Percentiles rank a stretch among this genome's conserved stretches.
phyloP scores from a whole-genome alignment of 2,329 filamentous ascomycete species.

The Beauveria sp. region DNA sequence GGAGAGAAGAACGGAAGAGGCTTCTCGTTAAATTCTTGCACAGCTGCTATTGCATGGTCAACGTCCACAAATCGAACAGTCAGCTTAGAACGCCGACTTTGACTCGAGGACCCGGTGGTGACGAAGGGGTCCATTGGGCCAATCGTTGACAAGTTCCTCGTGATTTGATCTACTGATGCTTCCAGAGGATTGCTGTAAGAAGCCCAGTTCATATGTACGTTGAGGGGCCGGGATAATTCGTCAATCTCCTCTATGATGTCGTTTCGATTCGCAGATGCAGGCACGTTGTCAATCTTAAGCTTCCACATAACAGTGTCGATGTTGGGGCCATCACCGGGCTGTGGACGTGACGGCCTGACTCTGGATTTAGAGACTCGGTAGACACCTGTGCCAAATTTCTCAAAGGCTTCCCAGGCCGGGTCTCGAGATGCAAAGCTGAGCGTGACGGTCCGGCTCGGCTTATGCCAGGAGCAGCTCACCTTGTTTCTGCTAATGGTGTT shows the following conservation, averaged over 20 bases:
- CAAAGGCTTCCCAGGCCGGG: background rate
- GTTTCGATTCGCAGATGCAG: background rate
- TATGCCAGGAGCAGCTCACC: constrained; percentile 10
- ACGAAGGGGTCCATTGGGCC: constrained; percentile 2
- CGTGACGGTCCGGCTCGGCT: background rate
- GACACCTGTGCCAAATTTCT: background rate
- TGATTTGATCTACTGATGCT: background rate
- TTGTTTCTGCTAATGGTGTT: background rate
- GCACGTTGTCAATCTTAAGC: background rate
- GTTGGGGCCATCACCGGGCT: background rate
- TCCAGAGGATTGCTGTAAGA: background rate
- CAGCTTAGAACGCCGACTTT: constrained; percentile 1
- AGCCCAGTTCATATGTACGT: background rate
- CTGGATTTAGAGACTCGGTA: background rate
- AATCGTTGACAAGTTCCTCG: background rate
- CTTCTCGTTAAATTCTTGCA: background rate
- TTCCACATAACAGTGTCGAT: background rate
- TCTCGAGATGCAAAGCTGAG: background rate
- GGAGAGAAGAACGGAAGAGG: background rate
- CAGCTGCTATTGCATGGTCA: background rate
- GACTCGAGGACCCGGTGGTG: background rate
- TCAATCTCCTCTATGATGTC: background rate
- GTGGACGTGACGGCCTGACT: background rate
- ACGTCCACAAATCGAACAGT: background rate
- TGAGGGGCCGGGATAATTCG: background rate